A percentile compares a stretch with the other conserved stretches of the same genome.
phyloP scores from a whole-genome alignment of 2,329 filamentous ascomycete genomes.

The Spiromastix sp. region DNA sequence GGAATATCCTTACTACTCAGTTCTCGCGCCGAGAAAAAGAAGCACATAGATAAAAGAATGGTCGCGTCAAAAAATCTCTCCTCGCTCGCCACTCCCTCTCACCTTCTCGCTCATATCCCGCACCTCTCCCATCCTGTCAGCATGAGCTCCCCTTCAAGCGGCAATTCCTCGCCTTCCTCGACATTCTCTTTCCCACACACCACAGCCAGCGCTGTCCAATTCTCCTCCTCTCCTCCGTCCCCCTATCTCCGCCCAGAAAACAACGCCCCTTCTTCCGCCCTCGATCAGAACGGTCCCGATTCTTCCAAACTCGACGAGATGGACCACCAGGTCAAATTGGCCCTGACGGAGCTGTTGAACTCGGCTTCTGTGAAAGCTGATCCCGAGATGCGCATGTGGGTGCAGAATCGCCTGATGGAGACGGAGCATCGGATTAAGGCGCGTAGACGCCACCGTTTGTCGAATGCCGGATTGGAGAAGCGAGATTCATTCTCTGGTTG shows the following conservation, averaged over 20 bases:
- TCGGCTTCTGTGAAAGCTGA: conserved; percentile 11
- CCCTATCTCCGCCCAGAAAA: conserved; percentile 4
- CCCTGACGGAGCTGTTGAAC: conserved; percentile 12
- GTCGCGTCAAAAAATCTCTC: no score
- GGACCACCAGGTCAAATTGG: conserved; percentile 13
- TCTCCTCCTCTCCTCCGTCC: conserved; percentile 10
- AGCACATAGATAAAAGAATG: no score
- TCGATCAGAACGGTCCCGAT: conserved; percentile 5
- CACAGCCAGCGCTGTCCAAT: conserved; percentile 5
- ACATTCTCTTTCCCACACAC: conserved; percentile 2
- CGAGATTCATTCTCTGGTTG: no score
- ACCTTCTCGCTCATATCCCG: no score
- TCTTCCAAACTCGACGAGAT: conserved; percentile 10
- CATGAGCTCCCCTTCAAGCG: conserved; percentile 9
- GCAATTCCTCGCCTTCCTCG: conserved; percentile 6
- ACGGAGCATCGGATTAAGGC: conserved; percentile 13
- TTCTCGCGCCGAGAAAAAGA: no score
- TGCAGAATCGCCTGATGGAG: conserved; percentile 14
- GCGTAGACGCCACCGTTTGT: no score
- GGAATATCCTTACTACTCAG: no score
- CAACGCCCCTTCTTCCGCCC: conserved; percentile 2
- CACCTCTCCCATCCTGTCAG: background rate
- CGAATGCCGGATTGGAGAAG: no score
- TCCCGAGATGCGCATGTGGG: conserved; percentile 12
- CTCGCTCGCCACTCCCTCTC: no score